These are phyloP conservation scores for Pleurotus ostreatus DNA, from an alignment of 768 basidiomycete genomes.

Conservation along the genomic window DNA sequence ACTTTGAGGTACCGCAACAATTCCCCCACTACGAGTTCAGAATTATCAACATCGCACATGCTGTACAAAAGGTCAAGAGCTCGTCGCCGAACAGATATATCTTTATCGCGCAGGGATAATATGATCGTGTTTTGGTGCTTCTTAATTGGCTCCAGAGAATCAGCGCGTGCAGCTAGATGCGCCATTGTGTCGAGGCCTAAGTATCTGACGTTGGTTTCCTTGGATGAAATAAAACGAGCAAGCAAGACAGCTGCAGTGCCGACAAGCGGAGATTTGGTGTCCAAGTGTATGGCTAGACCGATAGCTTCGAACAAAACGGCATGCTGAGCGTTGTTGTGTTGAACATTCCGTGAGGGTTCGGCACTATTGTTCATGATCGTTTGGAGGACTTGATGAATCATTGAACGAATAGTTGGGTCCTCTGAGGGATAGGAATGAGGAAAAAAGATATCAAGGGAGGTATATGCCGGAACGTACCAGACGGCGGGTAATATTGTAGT, in stretches of 20 bases:
- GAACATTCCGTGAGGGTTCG: slow-evolving; percentile 89
- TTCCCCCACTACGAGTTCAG: slow-evolving; percentile 94
- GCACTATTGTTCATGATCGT: slow-evolving; percentile 89
- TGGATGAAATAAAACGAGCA: slow-evolving; percentile 94
- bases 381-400: slow-evolving; percentile 80
- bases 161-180: slow-evolving; percentile 91
- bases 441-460: neutral
- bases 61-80: slow-evolving; percentile 96
- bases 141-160: slow-evolving; percentile 89
- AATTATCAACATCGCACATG: slow-evolving; percentile 99
- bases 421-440: slow-evolving; percentile 40
- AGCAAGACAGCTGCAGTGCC: slow-evolving; percentile 85
- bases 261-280: slow-evolving; percentile 86
- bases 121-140: slow-evolving; percentile 96
- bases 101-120: slow-evolving; percentile 89
- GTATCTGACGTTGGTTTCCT: slow-evolving; percentile 98
- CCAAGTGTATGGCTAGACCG: slow-evolving; percentile 91
- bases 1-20: slow-evolving; percentile 88
- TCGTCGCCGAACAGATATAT: slow-evolving; percentile 91
- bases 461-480: slow-evolving; percentile 49
- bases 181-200: slow-evolving; percentile 98
- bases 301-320: slow-evolving; percentile 99
- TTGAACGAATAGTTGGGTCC: slow-evolving; percentile 73
- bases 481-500: slow-evolving; percentile 93
- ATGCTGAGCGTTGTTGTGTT: slow-evolving; percentile 98